Conservation (phyloP, 1,139 yeast genomes). For the Debaryomyces coudertii region DNA sequence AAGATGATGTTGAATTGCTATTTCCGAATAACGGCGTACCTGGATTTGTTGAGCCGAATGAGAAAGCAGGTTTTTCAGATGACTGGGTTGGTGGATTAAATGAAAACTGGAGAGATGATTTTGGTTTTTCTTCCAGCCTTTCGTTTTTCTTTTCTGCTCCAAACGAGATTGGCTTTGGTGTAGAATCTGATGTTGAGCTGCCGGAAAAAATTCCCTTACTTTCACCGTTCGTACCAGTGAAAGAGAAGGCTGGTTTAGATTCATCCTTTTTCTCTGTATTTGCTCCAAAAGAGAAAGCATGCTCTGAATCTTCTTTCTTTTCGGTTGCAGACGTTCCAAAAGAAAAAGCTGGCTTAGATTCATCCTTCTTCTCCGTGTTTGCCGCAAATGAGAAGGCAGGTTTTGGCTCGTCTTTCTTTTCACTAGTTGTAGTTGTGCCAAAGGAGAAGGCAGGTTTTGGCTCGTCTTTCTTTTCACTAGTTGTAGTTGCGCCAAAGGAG, state of each 20-base stretch:
- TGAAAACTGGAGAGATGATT: slow-evolving; percentile 23
- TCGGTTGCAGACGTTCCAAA: slow-evolving; percentile 16
- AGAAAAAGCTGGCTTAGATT: slow-evolving; percentile 21
- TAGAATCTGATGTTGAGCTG: slow-evolving; percentile 9
- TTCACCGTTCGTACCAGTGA: slow-evolving; percentile 13
- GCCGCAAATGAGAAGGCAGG: slow-evolving; percentile 27
- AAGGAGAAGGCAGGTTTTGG: slow-evolving; percentile 3
- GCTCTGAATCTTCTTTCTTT: slow-evolving; percentile 9
- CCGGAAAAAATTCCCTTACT: slow-evolving; percentile 19
- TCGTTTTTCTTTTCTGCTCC: slow-evolving; percentile 3
- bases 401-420: slow-evolving; percentile 13
- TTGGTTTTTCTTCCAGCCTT: slow-evolving; percentile 15
- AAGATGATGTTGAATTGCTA: slow-evolving; percentile 21
- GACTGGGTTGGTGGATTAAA: slow-evolving; percentile 12
- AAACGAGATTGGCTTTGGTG: slow-evolving; percentile 6
- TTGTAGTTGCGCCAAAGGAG: slow-evolving; percentile 24
- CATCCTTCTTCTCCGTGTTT: slow-evolving; percentile 11
- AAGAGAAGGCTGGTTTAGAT: slow-evolving; percentile 29
- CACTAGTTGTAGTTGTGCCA: neutral
- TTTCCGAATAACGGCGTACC: slow-evolving; percentile 6
- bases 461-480: neutral
- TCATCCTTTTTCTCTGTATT: slow-evolving; percentile 9
- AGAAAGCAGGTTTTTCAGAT: slow-evolving; percentile 19
- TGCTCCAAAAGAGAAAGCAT: slow-evolving; percentile 16
- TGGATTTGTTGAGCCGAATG: slow-evolving; percentile 19